Base-by-base conservation (phyloP, 2,329 filamentous ascomycete species). In the Colletotrichum limetticola region DNA sequence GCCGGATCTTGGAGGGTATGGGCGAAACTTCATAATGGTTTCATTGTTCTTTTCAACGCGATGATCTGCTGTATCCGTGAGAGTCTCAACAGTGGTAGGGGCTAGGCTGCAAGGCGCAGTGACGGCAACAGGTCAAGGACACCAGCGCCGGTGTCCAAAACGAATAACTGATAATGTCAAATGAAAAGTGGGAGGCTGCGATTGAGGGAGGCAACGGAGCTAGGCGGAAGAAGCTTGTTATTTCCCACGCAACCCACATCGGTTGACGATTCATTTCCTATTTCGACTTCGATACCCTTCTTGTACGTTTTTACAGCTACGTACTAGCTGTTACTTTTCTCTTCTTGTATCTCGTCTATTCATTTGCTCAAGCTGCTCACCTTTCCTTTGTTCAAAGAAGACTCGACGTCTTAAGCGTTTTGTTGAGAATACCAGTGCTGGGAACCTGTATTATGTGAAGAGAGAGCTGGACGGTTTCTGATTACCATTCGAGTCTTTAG, bases 1-100 rank as follows among this genome's bases (percentile, higher is more conserved):
- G 91, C 72, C 87, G 90, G 65, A 88, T 94, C 4, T 85, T 97
- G 35, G 94, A 96, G 76, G 94, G 94, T 5, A 84, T 91, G 72
- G 88, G 91, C 75, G 86, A 63, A 61, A 72, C 68, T 62, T 72
- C 62, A 46, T 68, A 30, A 66, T 24, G 35, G 24, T 65, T 22
- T 61, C 66, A 53, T 66, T 67, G 61, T 73, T 66, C 52, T 58
- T 72, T 58, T 72, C 55, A 46, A 57, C 71, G 53, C 30, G 24
- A 57, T 60, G 14, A 57, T 32, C 26, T 60, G n/a, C 24, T 63
- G 68, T 62, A 46, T 24, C 32, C 49, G 63, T 49, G 35, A 19
- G 70, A 52, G 37, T n/a, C 57, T 30, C 61, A 30, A 32, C 26
- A 60, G 22, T 24, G 42, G n/a, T 22, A 64, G 67, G 46, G 30